Evolutionary conservation across 345 rosid species (phyloP).

Genomic region (rapeseed (Brassica napus)): Da-Ae NC_063444.1:14718001-14718500

Average conservation of each 20-base stretch:
- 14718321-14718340: conserved; percentile 25
- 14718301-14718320: conserved; percentile 26
- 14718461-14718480: conserved; percentile 33
- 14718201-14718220: not conserved
- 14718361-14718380: conserved; percentile 63
- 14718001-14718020: not conserved
- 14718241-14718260: conserved; percentile 51
- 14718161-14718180: conserved; percentile 31
- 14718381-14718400: conserved; percentile 59
- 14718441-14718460: conserved; percentile 16
- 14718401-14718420: conserved; percentile 26
- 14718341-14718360: not conserved
- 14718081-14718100: conserved; percentile 49
- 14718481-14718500: conserved; percentile 23
- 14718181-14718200: conserved; percentile 26
- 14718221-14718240: not conserved
- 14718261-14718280: conserved; percentile 55
- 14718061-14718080: conserved; percentile 21
- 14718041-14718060: conserved; percentile 1
- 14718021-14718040: conserved; percentile 4
- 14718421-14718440: conserved; percentile 22
- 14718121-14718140: conserved; percentile 8
- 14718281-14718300: conserved; percentile 60
- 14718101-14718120: conserved; percentile 39
- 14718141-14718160: conserved; percentile 6